Percentiles rank a stretch among this genome's conserved stretches.
Evolutionary conservation across 176 grass and related monocot genomes (phyloP).

Genomic region (Aegilops umbellulata): DNA sequence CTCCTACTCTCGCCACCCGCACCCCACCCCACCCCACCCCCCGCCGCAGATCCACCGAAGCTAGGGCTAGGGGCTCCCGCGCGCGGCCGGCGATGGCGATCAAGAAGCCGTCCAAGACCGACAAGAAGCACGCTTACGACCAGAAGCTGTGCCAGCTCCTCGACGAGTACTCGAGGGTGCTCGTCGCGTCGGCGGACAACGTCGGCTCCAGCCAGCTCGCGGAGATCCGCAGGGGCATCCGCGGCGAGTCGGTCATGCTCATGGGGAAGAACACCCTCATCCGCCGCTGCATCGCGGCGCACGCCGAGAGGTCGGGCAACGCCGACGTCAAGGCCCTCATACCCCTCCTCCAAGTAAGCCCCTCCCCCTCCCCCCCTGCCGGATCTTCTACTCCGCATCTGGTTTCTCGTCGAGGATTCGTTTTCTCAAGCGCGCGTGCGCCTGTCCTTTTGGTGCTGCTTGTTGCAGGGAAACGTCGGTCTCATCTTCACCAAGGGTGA

Average conservation of each 20-base stretch:
- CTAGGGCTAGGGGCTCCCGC: not conserved
- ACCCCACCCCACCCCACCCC: not conserved
- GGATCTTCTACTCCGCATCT: not conserved
- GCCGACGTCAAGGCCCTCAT: constrained; percentile 40
- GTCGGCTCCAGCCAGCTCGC: constrained; percentile 83
- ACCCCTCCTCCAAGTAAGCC: constrained; percentile 55
- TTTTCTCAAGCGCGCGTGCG: not conserved
- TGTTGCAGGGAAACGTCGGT: constrained; percentile 66
- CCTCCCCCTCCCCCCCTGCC: no score
- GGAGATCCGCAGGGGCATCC: constrained; percentile 55
- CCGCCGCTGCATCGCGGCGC: constrained; percentile 67
- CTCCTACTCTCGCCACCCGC: not conserved
- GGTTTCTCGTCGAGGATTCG: not conserved
- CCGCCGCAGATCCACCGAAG: not conserved
- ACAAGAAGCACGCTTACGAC: constrained; percentile 80
- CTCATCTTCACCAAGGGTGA: constrained; percentile 94
- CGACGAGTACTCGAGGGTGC: constrained; percentile 74
- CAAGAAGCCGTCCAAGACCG: constrained; percentile 52
- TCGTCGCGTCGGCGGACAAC: constrained; percentile 71
- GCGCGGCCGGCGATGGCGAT: constrained; percentile 47
- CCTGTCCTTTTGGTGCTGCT: not conserved
- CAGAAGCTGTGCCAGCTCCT: constrained; percentile 64
- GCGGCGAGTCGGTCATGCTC: constrained; percentile 73
- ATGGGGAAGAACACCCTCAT: constrained; percentile 95
- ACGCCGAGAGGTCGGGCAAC: constrained; percentile 54